Evolutionary conservation across 1,139 yeast genomes (phyloP), one percentile per base, ranked within the genome.

Genomic region (Zygosaccharomyces pseudobailii): DNA sequence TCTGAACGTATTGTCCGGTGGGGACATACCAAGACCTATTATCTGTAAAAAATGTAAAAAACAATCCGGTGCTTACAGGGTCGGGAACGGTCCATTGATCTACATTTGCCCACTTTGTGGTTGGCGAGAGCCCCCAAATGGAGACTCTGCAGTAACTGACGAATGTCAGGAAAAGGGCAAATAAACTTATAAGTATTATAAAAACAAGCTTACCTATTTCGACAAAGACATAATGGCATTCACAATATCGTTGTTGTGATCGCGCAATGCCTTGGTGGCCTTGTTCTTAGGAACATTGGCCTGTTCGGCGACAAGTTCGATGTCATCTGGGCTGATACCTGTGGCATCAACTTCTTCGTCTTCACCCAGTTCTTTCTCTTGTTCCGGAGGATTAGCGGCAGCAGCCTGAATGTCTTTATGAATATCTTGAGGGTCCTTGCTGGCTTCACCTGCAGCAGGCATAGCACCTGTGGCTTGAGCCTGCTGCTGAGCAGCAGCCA

Each of bases 221-320:
- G 92, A 81, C 70, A 90, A 78, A 60, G 87, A 86, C 95, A 90
- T 87, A 69, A 90, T 87, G 60, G 97, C 92, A 69, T 89, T 90
- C 70, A 92, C 97, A 74, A 92, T 83, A 71, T 92, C 97, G 71
- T 92, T 89, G 65, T 87, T 80, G 78, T 90, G 90, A 61, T 80
- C 83, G 71, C 79, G 84, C 71, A 92, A 80, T 61, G 97, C 96
- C 72, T 84, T 85, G 64, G 81, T 87, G 56, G 97, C 97, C 78
- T 87, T 86, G 60, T 80, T 81, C 76, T 90, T 84, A 49, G 96
- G 78, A 55, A 82, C 92, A 65, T 82, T 84, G 62, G 97, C 85
- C 76, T 92, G 98, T 67, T 87, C 95, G 67, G 84, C 77, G 63
- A 90, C 84, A 68, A 90, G 78, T 56, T 82, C 83, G 60, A 90